Conservation (phyloP, 306 rosid genomes). For the Argentina anserina region DNA sequence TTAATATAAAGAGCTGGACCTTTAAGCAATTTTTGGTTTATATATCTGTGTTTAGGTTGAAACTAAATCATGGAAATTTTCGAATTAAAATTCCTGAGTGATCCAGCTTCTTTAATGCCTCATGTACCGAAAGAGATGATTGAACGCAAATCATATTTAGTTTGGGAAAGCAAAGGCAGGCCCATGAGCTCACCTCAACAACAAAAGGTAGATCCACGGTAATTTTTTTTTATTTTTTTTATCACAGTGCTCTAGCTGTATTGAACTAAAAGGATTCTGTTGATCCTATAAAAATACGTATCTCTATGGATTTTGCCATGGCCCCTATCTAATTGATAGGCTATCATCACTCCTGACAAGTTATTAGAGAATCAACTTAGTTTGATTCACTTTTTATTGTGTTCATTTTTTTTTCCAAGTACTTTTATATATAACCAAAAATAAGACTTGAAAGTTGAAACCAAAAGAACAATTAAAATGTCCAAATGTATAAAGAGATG, state of each 20-base stretch:
- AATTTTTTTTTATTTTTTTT: not conserved
- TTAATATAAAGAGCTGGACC: not conserved
- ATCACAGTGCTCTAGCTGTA: not conserved
- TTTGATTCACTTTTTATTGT: not conserved
- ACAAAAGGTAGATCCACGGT: conserved; percentile 23
- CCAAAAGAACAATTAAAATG: not conserved
- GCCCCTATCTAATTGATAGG: not conserved
- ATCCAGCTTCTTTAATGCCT: conserved; percentile 8
- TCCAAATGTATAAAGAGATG: not conserved
- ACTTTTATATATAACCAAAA: not conserved
- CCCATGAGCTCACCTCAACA: conserved; percentile 27
- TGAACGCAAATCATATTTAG: conserved; percentile 16
- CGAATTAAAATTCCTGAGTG: conserved; percentile 31
- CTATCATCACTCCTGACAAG: not conserved
- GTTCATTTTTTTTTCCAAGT: not conserved
- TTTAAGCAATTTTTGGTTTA: not conserved
- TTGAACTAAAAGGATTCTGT: not conserved
- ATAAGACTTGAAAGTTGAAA: not conserved
- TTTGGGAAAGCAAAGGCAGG: conserved; percentile 29
- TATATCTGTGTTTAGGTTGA: conserved; percentile 22
- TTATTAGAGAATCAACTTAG: not conserved
- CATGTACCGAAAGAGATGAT: conserved; percentile 21
- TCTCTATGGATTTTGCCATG: not conserved
- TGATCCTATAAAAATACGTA: not conserved
- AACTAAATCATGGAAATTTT: conserved; percentile 35